These are phyloP conservation scores for Chaetomium sp. DNA, from an alignment of 2,329 filamentous ascomycete genomes.

Conservation along the genomic window DNA sequence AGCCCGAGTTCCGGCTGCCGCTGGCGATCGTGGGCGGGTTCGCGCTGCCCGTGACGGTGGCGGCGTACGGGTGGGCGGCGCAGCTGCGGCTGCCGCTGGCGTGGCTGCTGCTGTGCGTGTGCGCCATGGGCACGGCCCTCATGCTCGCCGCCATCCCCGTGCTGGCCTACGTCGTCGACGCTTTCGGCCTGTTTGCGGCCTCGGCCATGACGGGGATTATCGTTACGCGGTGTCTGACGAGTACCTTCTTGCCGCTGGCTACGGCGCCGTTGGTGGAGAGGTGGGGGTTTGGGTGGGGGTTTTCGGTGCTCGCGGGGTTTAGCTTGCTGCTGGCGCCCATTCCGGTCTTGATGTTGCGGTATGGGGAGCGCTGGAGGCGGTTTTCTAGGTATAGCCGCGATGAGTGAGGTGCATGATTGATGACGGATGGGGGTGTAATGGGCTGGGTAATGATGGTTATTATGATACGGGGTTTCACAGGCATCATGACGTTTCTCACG, in stretches of 20 bases:
- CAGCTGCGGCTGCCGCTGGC: constrained; percentile 47
- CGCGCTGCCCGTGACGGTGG: constrained; percentile 49
- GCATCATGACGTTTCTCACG: background rate
- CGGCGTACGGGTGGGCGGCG: constrained; percentile 55
- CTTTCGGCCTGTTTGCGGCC: constrained; percentile 57
- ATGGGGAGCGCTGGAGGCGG: constrained; percentile 56
- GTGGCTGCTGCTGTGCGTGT: constrained; percentile 48
- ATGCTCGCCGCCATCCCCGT: constrained; percentile 53
- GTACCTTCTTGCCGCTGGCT: constrained; percentile 58
- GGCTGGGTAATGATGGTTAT: background rate
- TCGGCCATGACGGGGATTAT: constrained; percentile 61
- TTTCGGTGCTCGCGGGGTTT: constrained; percentile 48
- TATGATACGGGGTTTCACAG: background rate
- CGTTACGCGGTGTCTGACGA: constrained; percentile 56
- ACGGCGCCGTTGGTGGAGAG: constrained; percentile 50
- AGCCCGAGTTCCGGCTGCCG: constrained; percentile 59
- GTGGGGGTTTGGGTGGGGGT: constrained; percentile 56
- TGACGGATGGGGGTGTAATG: background rate
- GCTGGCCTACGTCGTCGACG: constrained; percentile 59
- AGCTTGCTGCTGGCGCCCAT: constrained; percentile 52
- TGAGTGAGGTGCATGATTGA: constrained; percentile 21
- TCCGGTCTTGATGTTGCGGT: constrained; percentile 53
- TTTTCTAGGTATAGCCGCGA: constrained; percentile 52
- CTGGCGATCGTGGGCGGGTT: constrained; percentile 52
- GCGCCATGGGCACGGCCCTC: constrained; percentile 49